Evolutionary conservation across 345 rosid genomes (phyloP), one percentile per base, ranked within the genome.

Genomic region (Pugionium cornutum): DNA sequence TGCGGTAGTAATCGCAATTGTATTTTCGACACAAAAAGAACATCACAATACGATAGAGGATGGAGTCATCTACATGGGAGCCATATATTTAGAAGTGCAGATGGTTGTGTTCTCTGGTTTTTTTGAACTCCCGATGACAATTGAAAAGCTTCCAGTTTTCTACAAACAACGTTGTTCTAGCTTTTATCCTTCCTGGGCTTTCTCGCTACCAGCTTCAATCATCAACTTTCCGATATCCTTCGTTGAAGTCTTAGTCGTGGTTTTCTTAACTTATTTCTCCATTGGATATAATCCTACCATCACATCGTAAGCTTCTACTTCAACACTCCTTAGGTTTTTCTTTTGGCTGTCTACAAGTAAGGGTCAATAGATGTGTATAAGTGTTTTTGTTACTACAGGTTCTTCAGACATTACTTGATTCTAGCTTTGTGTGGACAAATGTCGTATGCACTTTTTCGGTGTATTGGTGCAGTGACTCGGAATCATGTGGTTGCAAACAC

Each of bases 131-230:
- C 80, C 95, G 0, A 80, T 88, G 87, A 83, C 91, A 11, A 80
- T 88, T n/a, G 77, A 72, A 52, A 79, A 82, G 79, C 91, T 88
- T 73, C 91, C 89, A 4, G 90, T 87, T 43, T 85, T 87, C 78
- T 87, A 77, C 75, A 87, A 87, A 77, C 95, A 87, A 78, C 82
- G 95, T 4, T 82, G 77, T 39, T 69, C 78, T 67, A 51, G 76
- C 31, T 87, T 85, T 69, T 87, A 75, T 60, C 95, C 95, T 1
- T 71, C 91, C 0, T 85, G 91, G 95, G 83, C 85, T 3, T 87
- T 77, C 39, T 72, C 89, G 0, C 29, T 87, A 58, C 88, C 95
- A 30, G 58, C 80, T 4, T 87, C 86, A 72, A 56, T 87, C 61
- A 68, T 85, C 27, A 72, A 80, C 50, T 74, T 83, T 6, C 90